Conservation (phyloP, 2,329 filamentous ascomycete species). For the Aspergillus candidus region DNA sequence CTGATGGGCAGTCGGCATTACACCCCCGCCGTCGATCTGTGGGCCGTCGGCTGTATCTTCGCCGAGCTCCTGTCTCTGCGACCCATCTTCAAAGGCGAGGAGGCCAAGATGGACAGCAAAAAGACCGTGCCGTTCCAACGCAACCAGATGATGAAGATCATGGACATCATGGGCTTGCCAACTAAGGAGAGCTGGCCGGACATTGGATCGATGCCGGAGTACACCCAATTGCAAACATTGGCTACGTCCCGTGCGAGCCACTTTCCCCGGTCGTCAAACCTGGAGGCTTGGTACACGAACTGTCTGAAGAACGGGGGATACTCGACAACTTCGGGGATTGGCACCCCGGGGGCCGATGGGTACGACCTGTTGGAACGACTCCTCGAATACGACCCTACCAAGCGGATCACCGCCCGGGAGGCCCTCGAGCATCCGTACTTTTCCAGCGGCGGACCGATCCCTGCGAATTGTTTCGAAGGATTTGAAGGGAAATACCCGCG, state of each 20-base stretch:
- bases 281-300: constrained; percentile 76
- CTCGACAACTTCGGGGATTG: constrained; percentile 43
- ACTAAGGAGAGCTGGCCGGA: constrained; percentile 85
- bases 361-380: constrained; percentile 75
- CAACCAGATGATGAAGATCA: constrained; percentile 98
- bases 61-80: constrained; percentile 83
- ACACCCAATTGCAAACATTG: constrained; percentile 58
- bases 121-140: constrained; percentile 96
- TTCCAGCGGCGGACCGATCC: constrained; percentile 60
- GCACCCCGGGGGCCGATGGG: constrained; percentile 66
- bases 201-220: constrained; percentile 80
- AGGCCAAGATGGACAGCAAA: constrained; percentile 98
- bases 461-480: constrained; percentile 83
- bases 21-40: constrained; percentile 93
- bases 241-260: constrained; percentile 41
- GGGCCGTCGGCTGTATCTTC: constrained; percentile 97
- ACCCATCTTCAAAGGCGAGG: constrained; percentile 97
- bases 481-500: constrained; percentile 84
- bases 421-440: constrained; percentile 93
- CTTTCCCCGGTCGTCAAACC: constrained; percentile 48
- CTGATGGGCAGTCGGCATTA: constrained; percentile 92
- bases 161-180: constrained; percentile 89
- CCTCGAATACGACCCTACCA: constrained; percentile 87
- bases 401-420: constrained; percentile 77
- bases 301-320: constrained; percentile 57